Evolutionary conservation across 441 rosid species (phyloP), one percentile per base, ranked within the genome.

Genomic region (Francoa sonchifolia): DNA sequence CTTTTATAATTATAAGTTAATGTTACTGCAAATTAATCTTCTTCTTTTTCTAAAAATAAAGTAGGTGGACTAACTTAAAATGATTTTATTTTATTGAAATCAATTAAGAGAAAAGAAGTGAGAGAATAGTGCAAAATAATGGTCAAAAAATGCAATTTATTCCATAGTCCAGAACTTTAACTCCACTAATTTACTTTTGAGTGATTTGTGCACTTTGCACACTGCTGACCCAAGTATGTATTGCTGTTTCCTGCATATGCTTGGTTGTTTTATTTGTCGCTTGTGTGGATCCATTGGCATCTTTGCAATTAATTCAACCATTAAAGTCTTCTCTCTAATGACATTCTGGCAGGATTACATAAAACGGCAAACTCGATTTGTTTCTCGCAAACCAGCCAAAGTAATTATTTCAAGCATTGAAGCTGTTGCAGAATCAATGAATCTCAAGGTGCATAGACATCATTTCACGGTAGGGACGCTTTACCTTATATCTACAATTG

Each of bases 291-390:
- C 17, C 11, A 37, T 15, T 15, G 0, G 18, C 13, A 6, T 36
- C 19, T 36, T 36, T n/a, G n/a, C n/a, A n/a, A n/a, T n/a, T n/a
- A n/a, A n/a, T n/a, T n/a, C n/a, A n/a, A n/a, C n/a, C n/a, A n/a
- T n/a, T n/a, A n/a, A n/a, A n/a, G n/a, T n/a, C n/a, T 19, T 37
- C 39, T 25, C 38, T 51, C 44, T 38, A 41, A 23, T 23, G 27
- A 23, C 23, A 20, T 35, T 42, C 17, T 54, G 11, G 50, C 69
- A 89, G 94, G 97, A 81, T 66, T 77, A 55, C 51, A 64, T 89
- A 19, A 84, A 76, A 57, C 56, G 81, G 51, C 94, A 84, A 71
- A 84, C 97, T 11, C 94, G 94, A 44, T 89, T 84, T 64, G 82
- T 89, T 27, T 89, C 94, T 42, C 66, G 79, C 33, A 62, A 68